Conservation (phyloP, 176 grass and related monocot genomes). For the Oryza rufipogon region DNA sequence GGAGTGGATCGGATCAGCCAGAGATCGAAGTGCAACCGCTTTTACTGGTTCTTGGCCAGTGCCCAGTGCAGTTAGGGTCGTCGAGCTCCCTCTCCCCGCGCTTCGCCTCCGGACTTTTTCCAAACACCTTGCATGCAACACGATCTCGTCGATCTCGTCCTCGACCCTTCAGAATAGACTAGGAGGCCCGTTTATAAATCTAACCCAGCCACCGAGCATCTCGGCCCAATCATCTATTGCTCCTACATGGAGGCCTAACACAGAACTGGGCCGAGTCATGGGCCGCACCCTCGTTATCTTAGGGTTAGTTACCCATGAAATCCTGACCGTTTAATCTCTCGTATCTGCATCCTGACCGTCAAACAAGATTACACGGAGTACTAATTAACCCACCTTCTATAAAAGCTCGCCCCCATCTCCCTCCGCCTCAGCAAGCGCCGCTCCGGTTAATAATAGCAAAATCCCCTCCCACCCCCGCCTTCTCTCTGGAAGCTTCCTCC, state of each 20-base stretch:
- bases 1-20: neutral
- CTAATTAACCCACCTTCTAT: neutral
- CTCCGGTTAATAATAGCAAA: neutral
- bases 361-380: neutral
- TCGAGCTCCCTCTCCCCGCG: neutral
- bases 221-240: neutral
- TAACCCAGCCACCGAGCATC: too few relatives aligned
- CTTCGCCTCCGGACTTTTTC: neutral
- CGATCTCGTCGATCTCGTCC: neutral
- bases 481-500: slow-evolving; percentile 37
- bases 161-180: neutral
- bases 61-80: neutral
- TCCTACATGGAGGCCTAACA: neutral
- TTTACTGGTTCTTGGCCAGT: slow-evolving; percentile 6
- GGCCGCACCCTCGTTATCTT: neutral
- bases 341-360: neutral
- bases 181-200: neutral
- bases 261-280: neutral
- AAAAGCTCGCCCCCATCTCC: neutral
- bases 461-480: neutral
- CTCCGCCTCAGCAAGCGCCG: neutral
- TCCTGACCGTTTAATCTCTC: neutral
- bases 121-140: neutral
- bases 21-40: slow-evolving; percentile 20
- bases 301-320: neutral